Evolutionary conservation across 345 rosid genomes (phyloP).

Genomic region (Rhodamnia rubescens): DNA sequence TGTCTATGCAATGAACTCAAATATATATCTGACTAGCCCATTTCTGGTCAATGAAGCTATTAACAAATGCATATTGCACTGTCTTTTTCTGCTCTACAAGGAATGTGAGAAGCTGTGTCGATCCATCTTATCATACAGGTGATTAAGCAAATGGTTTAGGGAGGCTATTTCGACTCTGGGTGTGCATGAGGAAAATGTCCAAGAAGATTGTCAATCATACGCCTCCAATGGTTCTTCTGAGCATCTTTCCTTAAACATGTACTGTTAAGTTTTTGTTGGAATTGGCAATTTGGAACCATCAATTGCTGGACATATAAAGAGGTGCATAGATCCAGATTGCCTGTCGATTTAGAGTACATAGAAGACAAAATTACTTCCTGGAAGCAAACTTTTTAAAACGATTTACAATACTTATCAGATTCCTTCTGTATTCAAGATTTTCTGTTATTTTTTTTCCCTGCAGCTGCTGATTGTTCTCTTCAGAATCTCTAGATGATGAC

Average conservation of each 20-base stretch:
- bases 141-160: neutral
- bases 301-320: neutral
- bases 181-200: neutral
- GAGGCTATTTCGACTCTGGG: neutral
- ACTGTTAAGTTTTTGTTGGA: neutral
- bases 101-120: neutral
- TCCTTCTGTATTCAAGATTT: neutral
- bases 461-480: neutral
- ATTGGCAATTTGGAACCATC: neutral
- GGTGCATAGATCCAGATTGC: neutral
- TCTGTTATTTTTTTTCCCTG: neutral
- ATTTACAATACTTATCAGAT: neutral
- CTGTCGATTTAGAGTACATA: neutral
- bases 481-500: neutral
- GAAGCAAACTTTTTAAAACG: neutral
- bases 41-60: neutral
- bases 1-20: neutral
- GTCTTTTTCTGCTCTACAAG: neutral
- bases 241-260: neutral
- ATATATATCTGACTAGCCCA: neutral
- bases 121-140: neutral
- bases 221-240: neutral
- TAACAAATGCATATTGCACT: neutral
- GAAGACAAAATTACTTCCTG: neutral
- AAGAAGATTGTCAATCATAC: neutral